Conservation (phyloP, 2,329 filamentous ascomycete genomes). For the Neopestalotiopsis sp. region DNA sequence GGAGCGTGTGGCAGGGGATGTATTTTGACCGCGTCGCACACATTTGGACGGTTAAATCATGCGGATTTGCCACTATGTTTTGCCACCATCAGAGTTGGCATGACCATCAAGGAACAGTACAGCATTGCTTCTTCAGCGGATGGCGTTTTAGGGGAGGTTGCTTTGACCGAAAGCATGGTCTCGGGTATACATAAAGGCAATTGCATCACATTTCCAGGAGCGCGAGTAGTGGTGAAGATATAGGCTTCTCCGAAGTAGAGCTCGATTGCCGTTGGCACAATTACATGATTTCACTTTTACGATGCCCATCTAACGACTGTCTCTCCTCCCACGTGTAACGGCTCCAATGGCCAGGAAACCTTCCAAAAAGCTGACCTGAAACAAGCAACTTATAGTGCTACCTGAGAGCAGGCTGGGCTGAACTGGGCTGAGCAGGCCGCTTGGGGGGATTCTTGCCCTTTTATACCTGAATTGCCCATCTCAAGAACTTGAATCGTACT, state of each 20-base stretch:
- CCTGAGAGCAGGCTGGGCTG: neutral
- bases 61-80: neutral
- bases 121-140: conserved; percentile 3
- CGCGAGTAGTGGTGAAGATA: neutral
- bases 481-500: conserved; percentile 2
- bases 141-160: neutral
- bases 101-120: neutral
- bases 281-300: neutral
- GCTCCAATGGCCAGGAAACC: neutral
- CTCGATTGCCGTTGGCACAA: neutral
- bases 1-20: neutral
- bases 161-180: neutral
- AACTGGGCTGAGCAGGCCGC: neutral
- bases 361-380: neutral
- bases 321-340: neutral
- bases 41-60: neutral
- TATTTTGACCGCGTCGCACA: neutral
- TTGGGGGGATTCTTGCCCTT: neutral
- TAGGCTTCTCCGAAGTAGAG: neutral
- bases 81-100: neutral
- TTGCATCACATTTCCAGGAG: neutral
- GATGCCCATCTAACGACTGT: neutral
- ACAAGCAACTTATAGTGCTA: neutral
- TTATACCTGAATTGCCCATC: neutral
- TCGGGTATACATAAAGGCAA: neutral